Base-by-base conservation (phyloP, 208 protist species). In the Herpetomonas tarakana region DNA sequence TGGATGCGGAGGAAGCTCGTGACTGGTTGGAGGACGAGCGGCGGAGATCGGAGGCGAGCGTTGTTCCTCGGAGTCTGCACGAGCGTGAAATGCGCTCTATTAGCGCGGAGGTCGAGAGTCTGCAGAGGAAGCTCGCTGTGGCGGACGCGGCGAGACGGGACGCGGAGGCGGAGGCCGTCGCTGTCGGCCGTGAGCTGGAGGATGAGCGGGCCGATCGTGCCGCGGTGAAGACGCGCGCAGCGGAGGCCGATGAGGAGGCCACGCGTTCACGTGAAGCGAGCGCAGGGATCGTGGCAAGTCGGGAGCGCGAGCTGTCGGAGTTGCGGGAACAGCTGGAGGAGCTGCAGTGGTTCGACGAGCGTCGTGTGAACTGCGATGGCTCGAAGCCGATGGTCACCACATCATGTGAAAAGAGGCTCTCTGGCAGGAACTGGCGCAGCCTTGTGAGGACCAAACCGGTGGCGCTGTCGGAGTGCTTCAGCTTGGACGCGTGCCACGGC, bases 401-500 rank as follows among this genome's bases (percentile, higher is more conserved):
- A n/a, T n/a, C n/a, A n/a, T n/a, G n/a, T n/a, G n/a, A n/a, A n/a
- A n/a, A n/a, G 55, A 62, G 22, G 52, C 63, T 12, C 70, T 81
- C 59, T 21, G 51, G 16, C 30, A 38, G 11, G 78, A 86, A 50
- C 21, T 59, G n/a, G 35, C 58, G 16, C 41, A 16, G 19, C 64
- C 78, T 3, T 86, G 76, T 39, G 52, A 78, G 4, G 16, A 50
- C 4, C 62, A 71, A 52, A 27, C 21, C 16, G 38, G 66, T 6
- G 80, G 69, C 25, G 69, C 66, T 35, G 62, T 80, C n/a, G n/a
- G n/a, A n/a, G n/a, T 58, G 62, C 22, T 39, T 52, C 31, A 7
- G 24, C 24, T 76, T 80, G 54, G 63, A 46, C 1, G 58, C 81
- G 6, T 35, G 68, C 2, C 80, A 83, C 62, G 78, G 78, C 60